Evolutionary conservation across 2,329 filamentous ascomycete species (phyloP).

Genomic region (Canariomyces notabilis): DNA sequence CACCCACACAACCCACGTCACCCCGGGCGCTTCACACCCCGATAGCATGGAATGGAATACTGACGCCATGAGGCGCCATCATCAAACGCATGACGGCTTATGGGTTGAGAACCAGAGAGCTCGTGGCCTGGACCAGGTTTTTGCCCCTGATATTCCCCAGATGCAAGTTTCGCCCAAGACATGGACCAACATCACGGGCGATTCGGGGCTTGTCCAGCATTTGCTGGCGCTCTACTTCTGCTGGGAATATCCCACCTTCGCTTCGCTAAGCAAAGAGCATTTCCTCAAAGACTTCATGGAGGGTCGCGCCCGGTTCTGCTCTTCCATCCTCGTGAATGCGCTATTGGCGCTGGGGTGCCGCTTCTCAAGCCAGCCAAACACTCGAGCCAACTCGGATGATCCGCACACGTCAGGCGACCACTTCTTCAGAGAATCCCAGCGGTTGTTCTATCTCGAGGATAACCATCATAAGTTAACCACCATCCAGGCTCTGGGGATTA

Average conservation of each 20-base stretch:
- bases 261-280: conserved; percentile 65
- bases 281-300: conserved; percentile 62
- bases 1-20: conserved; percentile 43
- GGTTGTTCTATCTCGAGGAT: conserved; percentile 53
- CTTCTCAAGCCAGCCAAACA: conserved; percentile 60
- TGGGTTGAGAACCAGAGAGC: conserved; percentile 44
- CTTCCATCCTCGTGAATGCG: conserved; percentile 60
- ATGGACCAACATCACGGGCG: conserved; percentile 59
- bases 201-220: conserved; percentile 55
- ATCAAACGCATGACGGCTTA: conserved; percentile 43
- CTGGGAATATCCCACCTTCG: conserved; percentile 72
- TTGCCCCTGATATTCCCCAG: conserved; percentile 43
- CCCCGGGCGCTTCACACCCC: conserved; percentile 43
- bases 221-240: conserved; percentile 65
- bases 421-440: conserved; percentile 65
- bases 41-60: conserved; percentile 44
- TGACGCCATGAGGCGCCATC: conserved; percentile 33
- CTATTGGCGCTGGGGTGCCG: conserved; percentile 62
- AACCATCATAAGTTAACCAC: conserved; percentile 62
- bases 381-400: conserved; percentile 57
- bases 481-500: conserved; percentile 69
- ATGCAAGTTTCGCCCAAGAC: conserved; percentile 38
- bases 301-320: conserved; percentile 61
- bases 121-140: conserved; percentile 43
- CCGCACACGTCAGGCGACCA: conserved; percentile 64